phyloP scores from a whole-genome alignment of 352 stramenopile genomes.

The Phytopythium montanum region DNA sequence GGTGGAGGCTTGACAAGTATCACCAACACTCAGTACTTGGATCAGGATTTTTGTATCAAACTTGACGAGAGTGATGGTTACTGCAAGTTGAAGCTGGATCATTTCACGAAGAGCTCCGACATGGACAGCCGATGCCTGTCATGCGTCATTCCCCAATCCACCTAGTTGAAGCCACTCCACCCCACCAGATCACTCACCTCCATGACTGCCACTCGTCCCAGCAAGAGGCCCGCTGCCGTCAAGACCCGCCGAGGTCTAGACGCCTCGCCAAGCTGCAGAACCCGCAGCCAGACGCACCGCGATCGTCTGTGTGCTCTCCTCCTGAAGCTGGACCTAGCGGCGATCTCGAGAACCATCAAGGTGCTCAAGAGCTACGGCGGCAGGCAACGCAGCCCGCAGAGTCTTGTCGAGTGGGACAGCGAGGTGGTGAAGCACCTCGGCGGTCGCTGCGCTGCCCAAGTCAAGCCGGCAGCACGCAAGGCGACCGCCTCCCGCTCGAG shows the following conservation, averaged over 20 bases:
- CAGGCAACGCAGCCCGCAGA: neutral
- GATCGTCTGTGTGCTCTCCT: slow-evolving; percentile 22
- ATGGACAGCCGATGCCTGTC: no score
- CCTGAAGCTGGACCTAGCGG: slow-evolving; percentile 18
- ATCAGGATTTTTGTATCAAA: neutral
- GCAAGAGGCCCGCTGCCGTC: no score
- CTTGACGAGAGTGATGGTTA: neutral
- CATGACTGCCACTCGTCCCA: neutral
- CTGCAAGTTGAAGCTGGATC: neutral
- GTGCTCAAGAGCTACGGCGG: slow-evolving; percentile 9
- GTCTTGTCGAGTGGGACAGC: no score
- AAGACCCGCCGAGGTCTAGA: neutral
- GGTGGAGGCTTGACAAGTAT: no score
- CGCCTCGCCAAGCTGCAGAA: slow-evolving; percentile 2
- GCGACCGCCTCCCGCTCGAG: neutral
- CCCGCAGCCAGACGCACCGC: slow-evolving; percentile 16
- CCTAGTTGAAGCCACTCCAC: neutral
- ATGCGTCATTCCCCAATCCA: neutral
- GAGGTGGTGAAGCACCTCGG: neutral
- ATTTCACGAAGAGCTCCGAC: neutral
- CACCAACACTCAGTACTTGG: no score
- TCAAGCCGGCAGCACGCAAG: no score
- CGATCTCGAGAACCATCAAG: slow-evolving; percentile 22
- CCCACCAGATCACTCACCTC: neutral
- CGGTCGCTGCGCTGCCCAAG: neutral